Evolutionary conservation across 192 early-diverging fungal genomes (phyloP).

Genomic region (Podila horticola): DNA sequence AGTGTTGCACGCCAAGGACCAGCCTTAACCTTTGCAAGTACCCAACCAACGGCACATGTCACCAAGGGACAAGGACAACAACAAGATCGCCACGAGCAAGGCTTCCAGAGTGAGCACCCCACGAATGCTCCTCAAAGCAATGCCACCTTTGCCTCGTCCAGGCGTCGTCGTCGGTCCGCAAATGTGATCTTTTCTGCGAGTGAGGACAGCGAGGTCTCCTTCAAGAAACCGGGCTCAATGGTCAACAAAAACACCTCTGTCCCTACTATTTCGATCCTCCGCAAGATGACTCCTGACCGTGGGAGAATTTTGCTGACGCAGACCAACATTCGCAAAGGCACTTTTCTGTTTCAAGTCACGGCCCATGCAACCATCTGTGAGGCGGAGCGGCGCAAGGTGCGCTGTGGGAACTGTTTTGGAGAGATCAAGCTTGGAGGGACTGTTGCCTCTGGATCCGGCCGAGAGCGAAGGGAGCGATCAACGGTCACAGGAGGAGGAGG

Average conservation of each 20-base stretch:
- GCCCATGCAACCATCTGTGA: constrained; percentile 12
- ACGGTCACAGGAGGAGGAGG: neutral
- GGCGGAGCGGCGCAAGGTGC: neutral
- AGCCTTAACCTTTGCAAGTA: too few relatives aligned
- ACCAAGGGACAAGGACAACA: too few relatives aligned
- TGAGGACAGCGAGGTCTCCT: too few relatives aligned
- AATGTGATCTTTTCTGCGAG: too few relatives aligned
- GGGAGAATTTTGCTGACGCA: constrained; percentile 20
- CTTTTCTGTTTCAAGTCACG: neutral
- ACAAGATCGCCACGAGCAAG: too few relatives aligned
- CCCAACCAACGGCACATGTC: too few relatives aligned
- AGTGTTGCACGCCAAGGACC: too few relatives aligned
- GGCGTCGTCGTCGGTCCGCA: too few relatives aligned
- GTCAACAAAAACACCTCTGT: neutral
- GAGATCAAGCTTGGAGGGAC: neutral
- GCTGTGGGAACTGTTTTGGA: constrained; percentile 12
- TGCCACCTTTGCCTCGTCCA: too few relatives aligned
- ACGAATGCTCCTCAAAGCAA: too few relatives aligned
- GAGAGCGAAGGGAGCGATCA: neutral
- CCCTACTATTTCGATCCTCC: neutral
- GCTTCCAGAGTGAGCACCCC: too few relatives aligned
- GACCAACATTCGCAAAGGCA: neutral
- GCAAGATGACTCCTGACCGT: constrained; percentile 6
- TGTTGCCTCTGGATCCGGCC: neutral
- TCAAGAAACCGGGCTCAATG: too few relatives aligned